Conservation (phyloP, 192 early-diverging fungal genomes). For the Pecoramyces ruminantium region DNA sequence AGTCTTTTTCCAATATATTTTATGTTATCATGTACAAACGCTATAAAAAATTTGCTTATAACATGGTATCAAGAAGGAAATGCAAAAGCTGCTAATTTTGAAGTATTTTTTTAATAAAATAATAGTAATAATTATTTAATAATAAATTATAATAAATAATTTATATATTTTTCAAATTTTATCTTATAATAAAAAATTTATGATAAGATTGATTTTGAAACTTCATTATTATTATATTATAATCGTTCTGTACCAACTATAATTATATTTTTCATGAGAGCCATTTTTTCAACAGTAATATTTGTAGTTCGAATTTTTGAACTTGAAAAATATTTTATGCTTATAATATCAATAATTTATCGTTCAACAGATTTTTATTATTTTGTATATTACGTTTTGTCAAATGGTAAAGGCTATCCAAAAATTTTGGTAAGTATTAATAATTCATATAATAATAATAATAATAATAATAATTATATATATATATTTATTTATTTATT, state of each 20-base stretch:
- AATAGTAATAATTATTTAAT: too few species aligned
- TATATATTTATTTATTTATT: too few species aligned
- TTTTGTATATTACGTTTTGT: neutral
- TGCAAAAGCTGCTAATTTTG: neutral
- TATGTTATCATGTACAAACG: neutral
- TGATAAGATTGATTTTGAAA: too few species aligned
- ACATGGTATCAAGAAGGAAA: neutral
- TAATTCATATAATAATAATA: too few species aligned
- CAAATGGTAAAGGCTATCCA: neutral
- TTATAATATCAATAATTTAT: neutral
- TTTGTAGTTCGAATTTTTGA: neutral
- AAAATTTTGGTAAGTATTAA: neutral
- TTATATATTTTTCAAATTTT: too few species aligned
- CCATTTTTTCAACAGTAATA: neutral
- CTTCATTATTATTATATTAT: neutral
- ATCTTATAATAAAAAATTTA: too few species aligned
- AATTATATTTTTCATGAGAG: neutral
- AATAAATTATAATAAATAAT: too few species aligned
- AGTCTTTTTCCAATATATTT: neutral
- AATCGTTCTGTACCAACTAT: neutral
- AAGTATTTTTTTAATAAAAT: neutral
- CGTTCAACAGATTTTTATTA: neutral
- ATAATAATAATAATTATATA: too few species aligned
- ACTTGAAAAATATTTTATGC: neutral
- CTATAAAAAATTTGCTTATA: neutral